These are phyloP conservation scores for Colletotrichum tanaceti DNA, from an alignment of 2,329 filamentous ascomycete species.

Conservation along the genomic window DNA sequence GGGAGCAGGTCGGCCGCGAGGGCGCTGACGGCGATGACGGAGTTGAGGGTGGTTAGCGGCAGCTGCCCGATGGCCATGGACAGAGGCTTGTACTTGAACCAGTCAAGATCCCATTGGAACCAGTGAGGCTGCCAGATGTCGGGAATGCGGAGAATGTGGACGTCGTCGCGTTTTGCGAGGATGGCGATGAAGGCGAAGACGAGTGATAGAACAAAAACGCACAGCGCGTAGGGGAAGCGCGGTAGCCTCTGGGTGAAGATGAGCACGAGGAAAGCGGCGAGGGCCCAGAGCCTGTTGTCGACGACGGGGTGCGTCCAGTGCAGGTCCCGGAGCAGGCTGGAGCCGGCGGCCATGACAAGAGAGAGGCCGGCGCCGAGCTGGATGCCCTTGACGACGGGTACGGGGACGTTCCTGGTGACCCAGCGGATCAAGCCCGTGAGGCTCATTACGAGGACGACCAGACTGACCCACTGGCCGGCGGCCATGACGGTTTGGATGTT, in stretches of 20 bases:
- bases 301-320: slow-evolving; percentile 75
- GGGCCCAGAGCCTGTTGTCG: slow-evolving; percentile 83
- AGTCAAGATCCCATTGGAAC: slow-evolving; percentile 57
- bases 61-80: slow-evolving; percentile 84
- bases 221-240: slow-evolving; percentile 81
- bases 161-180: slow-evolving; percentile 43
- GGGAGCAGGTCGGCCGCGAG: slow-evolving; percentile 83
- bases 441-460: slow-evolving; percentile 80
- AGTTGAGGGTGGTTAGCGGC: slow-evolving; percentile 92
- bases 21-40: slow-evolving; percentile 86
- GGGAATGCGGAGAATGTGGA: slow-evolving; percentile 60
- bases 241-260: slow-evolving; percentile 73
- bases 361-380: slow-evolving; percentile 92
- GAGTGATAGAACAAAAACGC: slow-evolving; percentile 76
- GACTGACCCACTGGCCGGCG: slow-evolving; percentile 79
- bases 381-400: slow-evolving; percentile 93
- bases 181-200: slow-evolving; percentile 67
- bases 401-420: slow-evolving; percentile 79
- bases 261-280: slow-evolving; percentile 78
- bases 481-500: slow-evolving; percentile 75
- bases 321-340: slow-evolving; percentile 73
- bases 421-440: slow-evolving; percentile 81
- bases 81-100: slow-evolving; percentile 50
- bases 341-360: slow-evolving; percentile 81
- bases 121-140: slow-evolving; percentile 70